Base-by-base conservation (phyloP, 257 asterid species). In the Rehmannia glutinosa region DNA sequence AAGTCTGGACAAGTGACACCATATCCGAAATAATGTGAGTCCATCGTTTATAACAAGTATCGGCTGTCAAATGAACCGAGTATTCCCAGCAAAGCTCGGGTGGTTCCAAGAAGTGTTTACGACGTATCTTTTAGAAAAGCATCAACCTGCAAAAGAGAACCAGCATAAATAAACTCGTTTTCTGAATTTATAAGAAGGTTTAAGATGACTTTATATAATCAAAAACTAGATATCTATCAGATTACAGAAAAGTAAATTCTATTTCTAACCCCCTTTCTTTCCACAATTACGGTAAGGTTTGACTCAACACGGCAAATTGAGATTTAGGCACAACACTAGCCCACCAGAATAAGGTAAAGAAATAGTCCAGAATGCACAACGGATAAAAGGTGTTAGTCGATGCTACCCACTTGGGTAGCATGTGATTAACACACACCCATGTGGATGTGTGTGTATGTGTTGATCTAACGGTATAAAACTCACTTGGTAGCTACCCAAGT, bases 11-110 rank as follows among this genome's bases (percentile, higher is more conserved):
- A 52, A 7, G 54, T 41, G 16, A 53, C 27, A 38, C 68, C 70
- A 25, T 67, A 74, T 39, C 78, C 81, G 15, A 59, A 73, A 67
- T 66, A 73, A 39, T 19, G 66, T 24, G 86, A 73, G 68, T 80
- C 89, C 88, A 82, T 82, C 4, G 72, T 77, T 57, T 49, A 62
- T 15, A 42, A 68, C 69, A 51, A 81, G 65, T 78, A 62, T 69
- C 15, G 47, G 64, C 69, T 59, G 42, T n/a, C n/a, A n/a, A n/a
- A 50, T 68, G 49, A 36, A 65, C 27, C 54, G 2, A 41, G 53
- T 2, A n/a, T n/a, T n/a, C n/a, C n/a, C n/a, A n/a, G n/a, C n/a
- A n/a, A 15, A 1, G 17, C 4, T 46, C 24, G 3, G 3, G 11
- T 9, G 17, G 23, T 30, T 35, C 6, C 32, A 7, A 21, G 23